Evolutionary conservation across 257 asterid genomes (phyloP).

Genomic region (Marsdenia floribunda): DNA sequence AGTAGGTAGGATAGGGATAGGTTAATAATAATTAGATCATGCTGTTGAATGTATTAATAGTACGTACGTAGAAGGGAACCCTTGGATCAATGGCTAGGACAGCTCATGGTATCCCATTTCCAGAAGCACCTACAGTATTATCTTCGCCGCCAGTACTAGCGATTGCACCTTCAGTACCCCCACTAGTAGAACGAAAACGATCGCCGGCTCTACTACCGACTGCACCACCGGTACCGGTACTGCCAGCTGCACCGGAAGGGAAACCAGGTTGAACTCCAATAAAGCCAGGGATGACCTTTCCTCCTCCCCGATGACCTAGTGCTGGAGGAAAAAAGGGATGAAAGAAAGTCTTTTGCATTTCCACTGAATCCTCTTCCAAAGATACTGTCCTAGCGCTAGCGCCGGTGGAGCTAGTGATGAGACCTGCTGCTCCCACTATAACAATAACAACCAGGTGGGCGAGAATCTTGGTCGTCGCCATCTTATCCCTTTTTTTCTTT

Average conservation of each 20-base stretch:
- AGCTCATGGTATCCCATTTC: neutral
- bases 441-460: slow-evolving; percentile 4
- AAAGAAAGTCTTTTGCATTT: slow-evolving; percentile 22
- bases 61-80: neutral
- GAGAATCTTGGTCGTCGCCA: slow-evolving; percentile 22
- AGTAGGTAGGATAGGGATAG: too few relatives aligned
- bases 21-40: too few relatives aligned
- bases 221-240: too few relatives aligned
- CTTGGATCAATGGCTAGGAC: too few relatives aligned
- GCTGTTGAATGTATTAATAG: too few relatives aligned
- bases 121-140: neutral
- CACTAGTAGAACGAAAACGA: neutral
- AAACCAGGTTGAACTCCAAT: slow-evolving; percentile 15
- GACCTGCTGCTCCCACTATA: neutral
- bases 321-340: slow-evolving; percentile 26
- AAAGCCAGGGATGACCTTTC: slow-evolving; percentile 4
- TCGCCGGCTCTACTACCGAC: neutral
- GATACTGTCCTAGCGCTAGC: slow-evolving; percentile 15
- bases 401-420: slow-evolving; percentile 5
- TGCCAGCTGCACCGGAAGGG: slow-evolving; percentile 15
- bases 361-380: slow-evolving; percentile 4
- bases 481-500: neutral
- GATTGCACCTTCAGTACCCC: neutral
- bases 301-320: slow-evolving; percentile 20
- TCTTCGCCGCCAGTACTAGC: neutral